Conservation (phyloP, 306 rosid genomes). For the Medicago arabica region DNA sequence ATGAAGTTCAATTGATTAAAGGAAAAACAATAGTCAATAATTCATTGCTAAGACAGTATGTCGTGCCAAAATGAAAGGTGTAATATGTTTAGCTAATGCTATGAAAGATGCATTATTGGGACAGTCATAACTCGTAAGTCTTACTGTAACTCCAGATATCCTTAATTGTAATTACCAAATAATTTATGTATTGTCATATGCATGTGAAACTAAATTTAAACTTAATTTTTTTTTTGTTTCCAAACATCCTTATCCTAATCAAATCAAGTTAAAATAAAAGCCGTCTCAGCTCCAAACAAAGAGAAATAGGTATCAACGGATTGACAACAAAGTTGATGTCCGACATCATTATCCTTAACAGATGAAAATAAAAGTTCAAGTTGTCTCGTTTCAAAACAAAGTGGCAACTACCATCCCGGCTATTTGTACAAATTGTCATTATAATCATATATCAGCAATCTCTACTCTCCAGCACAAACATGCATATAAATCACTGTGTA, state of each 20-base stretch:
- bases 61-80: slow-evolving; percentile 24
- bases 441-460: slow-evolving; percentile 5
- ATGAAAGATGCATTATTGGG: neutral
- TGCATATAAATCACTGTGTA: neutral
- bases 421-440: too few species aligned
- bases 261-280: neutral
- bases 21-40: neutral
- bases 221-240: too few species aligned
- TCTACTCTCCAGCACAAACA: slow-evolving; percentile 26
- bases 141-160: slow-evolving; percentile 21
- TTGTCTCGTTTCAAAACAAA: slow-evolving; percentile 6
- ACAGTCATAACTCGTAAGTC: neutral
- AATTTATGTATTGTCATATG: slow-evolving; percentile 1
- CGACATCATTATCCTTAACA: too few species aligned
- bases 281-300: neutral
- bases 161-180: slow-evolving; percentile 21
- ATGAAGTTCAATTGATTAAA: neutral
- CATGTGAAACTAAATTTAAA: too few species aligned
- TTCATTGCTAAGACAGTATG: slow-evolving; percentile 27
- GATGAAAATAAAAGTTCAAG: neutral
- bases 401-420: neutral
- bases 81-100: slow-evolving; percentile 3
- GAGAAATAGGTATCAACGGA: too few species aligned
- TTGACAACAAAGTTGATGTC: too few species aligned
- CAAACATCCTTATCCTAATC: slow-evolving; percentile 7